These are phyloP conservation scores for Gossypium thurberi DNA, from an alignment of 345 rosid species.

Conservation along the genomic window DNA sequence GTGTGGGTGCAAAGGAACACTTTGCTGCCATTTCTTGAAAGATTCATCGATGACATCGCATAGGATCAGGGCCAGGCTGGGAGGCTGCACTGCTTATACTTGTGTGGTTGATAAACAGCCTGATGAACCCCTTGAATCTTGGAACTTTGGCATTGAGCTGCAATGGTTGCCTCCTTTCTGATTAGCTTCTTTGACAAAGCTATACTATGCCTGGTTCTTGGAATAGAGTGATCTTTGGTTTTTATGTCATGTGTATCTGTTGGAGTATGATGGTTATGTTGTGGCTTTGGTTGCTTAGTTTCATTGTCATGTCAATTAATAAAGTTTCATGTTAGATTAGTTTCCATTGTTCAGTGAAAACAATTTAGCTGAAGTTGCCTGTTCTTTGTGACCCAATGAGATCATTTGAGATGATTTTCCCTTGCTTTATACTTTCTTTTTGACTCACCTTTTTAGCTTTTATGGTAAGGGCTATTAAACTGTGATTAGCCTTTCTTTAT, in stretches of 20 bases:
- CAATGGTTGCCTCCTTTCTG: conserved; percentile 47
- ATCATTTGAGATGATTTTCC: too few species aligned
- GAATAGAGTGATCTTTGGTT: neutral
- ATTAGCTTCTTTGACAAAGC: neutral
- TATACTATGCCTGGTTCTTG: neutral
- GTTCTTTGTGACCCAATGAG: too few species aligned
- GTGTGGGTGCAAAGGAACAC: conserved; percentile 35
- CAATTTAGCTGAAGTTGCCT: too few species aligned
- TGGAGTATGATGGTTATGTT: neutral
- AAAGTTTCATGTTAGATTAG: neutral
- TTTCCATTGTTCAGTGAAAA: neutral
- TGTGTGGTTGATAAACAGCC: conserved; percentile 33
- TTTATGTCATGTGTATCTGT: neutral
- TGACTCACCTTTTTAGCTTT: neutral
- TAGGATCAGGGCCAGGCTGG: conserved; percentile 43
- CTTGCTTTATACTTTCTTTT: too few species aligned
- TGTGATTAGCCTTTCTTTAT: neutral
- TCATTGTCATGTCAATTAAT: neutral
- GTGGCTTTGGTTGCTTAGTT: neutral
- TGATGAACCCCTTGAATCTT: conserved; percentile 18
- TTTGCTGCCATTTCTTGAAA: conserved; percentile 60
- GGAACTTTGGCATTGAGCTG: conserved; percentile 58
- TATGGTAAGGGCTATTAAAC: neutral
- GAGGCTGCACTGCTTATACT: conserved; percentile 58
- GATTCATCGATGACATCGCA: conserved; percentile 48